These are phyloP conservation scores for Hypomontagnella monticulosa DNA, from an alignment of 495 filamentous ascomycete species.

Conservation along the genomic window DNA sequence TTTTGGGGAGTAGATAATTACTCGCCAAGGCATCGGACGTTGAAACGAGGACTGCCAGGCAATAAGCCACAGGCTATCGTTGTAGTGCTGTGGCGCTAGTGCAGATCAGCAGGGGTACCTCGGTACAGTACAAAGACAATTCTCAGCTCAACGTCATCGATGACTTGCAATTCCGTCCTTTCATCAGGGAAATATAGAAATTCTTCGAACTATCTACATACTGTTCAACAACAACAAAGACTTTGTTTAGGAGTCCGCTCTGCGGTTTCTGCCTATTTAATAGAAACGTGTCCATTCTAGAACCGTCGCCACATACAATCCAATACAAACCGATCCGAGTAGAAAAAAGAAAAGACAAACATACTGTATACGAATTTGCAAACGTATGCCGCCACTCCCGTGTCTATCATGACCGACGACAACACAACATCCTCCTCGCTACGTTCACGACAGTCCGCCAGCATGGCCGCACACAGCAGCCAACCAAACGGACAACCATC, in stretches of 20 bases:
- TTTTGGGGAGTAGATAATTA: too few species aligned
- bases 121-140: not conserved
- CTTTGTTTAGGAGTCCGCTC: too few species aligned
- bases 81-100: conserved; percentile 7
- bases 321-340: not conserved
- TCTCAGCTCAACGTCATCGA: conserved; percentile 34
- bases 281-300: too few species aligned
- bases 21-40: too few species aligned
- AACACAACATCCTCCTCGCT: conserved; percentile 13
- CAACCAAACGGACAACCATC: conserved; percentile 1
- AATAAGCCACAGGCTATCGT: conserved; percentile 6
- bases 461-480: conserved; percentile 8
- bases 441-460: conserved; percentile 28
- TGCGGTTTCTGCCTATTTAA: too few species aligned
- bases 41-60: too few species aligned
- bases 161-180: not conserved
- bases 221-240: too few species aligned
- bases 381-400: conserved; percentile 1
- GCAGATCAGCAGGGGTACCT: conserved; percentile 11
- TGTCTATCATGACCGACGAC: conserved; percentile 28
- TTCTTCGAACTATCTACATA: conserved; percentile 12
- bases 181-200: conserved; percentile 20
- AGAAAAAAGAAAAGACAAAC: not conserved
- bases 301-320: too few species aligned
- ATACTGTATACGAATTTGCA: not conserved